phyloP scores from a whole-genome alignment of 2,329 filamentous ascomycete genomes.

The Penicillium sp. region DNA sequence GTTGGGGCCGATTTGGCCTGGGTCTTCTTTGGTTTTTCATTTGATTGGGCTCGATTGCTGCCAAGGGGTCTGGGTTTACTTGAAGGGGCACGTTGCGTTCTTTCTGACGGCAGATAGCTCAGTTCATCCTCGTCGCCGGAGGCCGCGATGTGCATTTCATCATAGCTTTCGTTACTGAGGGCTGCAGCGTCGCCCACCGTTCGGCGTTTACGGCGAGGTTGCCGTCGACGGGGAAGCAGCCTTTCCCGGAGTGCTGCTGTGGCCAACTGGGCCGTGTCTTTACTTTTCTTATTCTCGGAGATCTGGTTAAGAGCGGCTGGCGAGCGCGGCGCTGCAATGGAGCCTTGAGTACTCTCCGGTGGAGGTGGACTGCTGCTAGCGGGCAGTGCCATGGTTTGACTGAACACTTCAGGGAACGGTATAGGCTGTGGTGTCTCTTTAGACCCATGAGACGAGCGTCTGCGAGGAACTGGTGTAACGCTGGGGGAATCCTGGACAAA shows the following conservation, averaged over 20 bases:
- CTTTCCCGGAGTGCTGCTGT: slow-evolving; percentile 38
- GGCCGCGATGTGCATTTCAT: slow-evolving; percentile 18
- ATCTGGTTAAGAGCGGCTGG: slow-evolving; percentile 2
- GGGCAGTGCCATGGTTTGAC: slow-evolving; percentile 40
- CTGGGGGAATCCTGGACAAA: slow-evolving; percentile 21
- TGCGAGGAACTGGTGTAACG: slow-evolving; percentile 14
- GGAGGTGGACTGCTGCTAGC: slow-evolving; percentile 33
- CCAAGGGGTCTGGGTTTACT: slow-evolving; percentile 22
- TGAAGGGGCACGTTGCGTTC: slow-evolving; percentile 17
- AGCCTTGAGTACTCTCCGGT: slow-evolving; percentile 3
- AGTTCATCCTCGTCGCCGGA: slow-evolving; percentile 41
- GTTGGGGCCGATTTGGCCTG: slow-evolving; percentile 11
- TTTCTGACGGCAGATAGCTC: slow-evolving; percentile 26
- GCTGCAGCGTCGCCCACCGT: slow-evolving; percentile 21
- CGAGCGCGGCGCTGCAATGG: slow-evolving; percentile 9
- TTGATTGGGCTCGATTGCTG: slow-evolving; percentile 15
- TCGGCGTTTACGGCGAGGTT: slow-evolving; percentile 22
- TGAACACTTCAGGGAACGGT: slow-evolving; percentile 26
- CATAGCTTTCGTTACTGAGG: slow-evolving; percentile 29
- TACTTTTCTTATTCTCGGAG: slow-evolving; percentile 2
- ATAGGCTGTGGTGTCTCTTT: slow-evolving; percentile 11
- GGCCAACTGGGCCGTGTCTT: slow-evolving; percentile 24
- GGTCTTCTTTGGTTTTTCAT: slow-evolving; percentile 14
- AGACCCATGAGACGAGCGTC: slow-evolving; percentile 1
- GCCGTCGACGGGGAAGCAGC: slow-evolving; percentile 37